These are phyloP conservation scores for Scenedesmus sp. DNA, from an alignment of 163 green algal genomes.

Conservation along the genomic window DNA sequence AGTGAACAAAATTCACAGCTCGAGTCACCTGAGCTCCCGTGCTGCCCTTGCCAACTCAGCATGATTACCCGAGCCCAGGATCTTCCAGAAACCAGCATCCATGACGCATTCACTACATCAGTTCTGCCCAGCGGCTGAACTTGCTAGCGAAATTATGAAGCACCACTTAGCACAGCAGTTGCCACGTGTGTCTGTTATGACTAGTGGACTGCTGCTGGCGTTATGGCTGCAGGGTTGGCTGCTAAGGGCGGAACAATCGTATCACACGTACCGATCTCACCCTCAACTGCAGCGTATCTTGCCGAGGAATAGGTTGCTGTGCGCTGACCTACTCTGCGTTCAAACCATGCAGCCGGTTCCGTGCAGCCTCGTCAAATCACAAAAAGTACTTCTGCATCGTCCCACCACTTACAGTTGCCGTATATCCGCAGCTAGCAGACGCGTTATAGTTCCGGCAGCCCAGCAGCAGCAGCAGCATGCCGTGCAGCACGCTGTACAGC, in stretches of 20 bases:
- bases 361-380: not conserved
- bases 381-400: not conserved
- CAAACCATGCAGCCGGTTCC: not conserved
- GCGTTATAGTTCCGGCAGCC: not conserved
- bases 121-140: too few species aligned
- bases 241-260: not conserved
- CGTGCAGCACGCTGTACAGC: not conserved
- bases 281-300: not conserved
- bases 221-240: not conserved
- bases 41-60: slow-evolving; percentile 17
- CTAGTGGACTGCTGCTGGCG: not conserved
- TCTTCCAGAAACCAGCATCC: not conserved
- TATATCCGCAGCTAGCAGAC: not conserved
- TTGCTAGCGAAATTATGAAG: too few species aligned
- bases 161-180: not conserved
- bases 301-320: not conserved
- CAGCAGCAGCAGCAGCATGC: not conserved
- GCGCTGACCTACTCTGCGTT: not conserved
- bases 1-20: not conserved
- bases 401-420: not conserved
- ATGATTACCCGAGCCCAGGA: not conserved
- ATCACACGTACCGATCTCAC: not conserved
- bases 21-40: slow-evolving; percentile 11
- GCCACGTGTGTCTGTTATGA: not conserved
- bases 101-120: not conserved